These are phyloP conservation scores for Lactifluus pinguis DNA, from an alignment of 768 basidiomycete species.

Conservation along the genomic window DNA sequence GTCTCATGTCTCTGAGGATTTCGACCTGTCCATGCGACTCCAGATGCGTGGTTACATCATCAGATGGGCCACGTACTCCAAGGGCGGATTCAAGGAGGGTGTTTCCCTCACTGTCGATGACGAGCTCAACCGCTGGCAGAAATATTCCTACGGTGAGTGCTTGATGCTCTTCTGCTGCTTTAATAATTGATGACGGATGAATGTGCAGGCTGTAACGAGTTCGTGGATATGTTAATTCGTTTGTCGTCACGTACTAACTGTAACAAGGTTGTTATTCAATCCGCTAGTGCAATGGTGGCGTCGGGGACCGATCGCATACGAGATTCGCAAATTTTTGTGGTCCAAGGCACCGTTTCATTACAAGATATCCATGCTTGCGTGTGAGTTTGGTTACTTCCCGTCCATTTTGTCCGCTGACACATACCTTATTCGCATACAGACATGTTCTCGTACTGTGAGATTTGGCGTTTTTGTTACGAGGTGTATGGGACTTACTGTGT, in stretches of 20 bases:
- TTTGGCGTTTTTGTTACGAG: not conserved
- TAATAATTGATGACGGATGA: not conserved
- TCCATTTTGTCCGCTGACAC: not conserved
- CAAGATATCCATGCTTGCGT: slow-evolving; percentile 46
- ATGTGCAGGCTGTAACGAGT: slow-evolving; percentile 48
- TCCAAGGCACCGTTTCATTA: slow-evolving; percentile 43
- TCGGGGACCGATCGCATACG: slow-evolving; percentile 71
- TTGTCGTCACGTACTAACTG: slow-evolving; percentile 27
- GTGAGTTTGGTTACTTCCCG: slow-evolving; percentile 24
- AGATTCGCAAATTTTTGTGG: slow-evolving; percentile 73
- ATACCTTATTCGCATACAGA: slow-evolving; percentile 22
- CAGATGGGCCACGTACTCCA: slow-evolving; percentile 78
- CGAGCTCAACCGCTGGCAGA: slow-evolving; percentile 89
- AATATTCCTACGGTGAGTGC: slow-evolving; percentile 63
- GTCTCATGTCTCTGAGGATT: slow-evolving; percentile 58
- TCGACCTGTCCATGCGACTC: slow-evolving; percentile 56
- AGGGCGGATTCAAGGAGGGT: slow-evolving; percentile 84
- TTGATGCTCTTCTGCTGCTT: not conserved
- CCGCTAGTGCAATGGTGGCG: slow-evolving; percentile 73
- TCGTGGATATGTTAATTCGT: not conserved
- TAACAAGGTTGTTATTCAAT: slow-evolving; percentile 50
- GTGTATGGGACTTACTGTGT: not conserved
- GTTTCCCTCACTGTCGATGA: slow-evolving; percentile 85
- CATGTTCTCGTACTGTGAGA: slow-evolving; percentile 46
- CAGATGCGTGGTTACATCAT: slow-evolving; percentile 44